A percentile compares a stretch with the other conserved stretches of the same genome.
Evolutionary conservation across 352 stramenopile genomes (phyloP).

Genomic region (Phytopythium aichiense): DNA sequence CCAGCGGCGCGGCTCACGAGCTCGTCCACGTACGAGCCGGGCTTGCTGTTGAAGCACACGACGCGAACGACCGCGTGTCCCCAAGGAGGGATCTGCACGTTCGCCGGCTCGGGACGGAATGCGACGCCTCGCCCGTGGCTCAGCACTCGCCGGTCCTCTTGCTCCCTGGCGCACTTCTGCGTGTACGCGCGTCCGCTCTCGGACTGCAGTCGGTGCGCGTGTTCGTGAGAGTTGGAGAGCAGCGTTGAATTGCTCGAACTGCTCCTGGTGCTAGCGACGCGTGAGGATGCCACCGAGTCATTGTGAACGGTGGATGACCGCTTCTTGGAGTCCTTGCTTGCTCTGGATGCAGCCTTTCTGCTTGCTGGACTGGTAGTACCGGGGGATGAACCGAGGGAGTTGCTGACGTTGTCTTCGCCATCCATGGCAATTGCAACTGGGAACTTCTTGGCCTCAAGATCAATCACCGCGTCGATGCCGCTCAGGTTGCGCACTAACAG

Average conservation of each 20-base stretch:
- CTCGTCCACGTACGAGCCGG: slow-evolving; percentile 58
- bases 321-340: slow-evolving; percentile 7
- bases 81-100: slow-evolving; percentile 49
- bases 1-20: slow-evolving; percentile 50
- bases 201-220: slow-evolving; percentile 50
- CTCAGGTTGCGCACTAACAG: slow-evolving; percentile 77
- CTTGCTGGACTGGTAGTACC: neutral
- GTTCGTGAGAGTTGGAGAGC: slow-evolving; percentile 41
- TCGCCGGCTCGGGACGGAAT: slow-evolving; percentile 31
- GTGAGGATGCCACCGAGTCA: neutral
- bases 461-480: slow-evolving; percentile 58
- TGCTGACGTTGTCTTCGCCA: neutral
- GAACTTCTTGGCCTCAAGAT: slow-evolving; percentile 62
- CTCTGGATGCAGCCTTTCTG: neutral
- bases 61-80: slow-evolving; percentile 44
- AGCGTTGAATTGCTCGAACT: slow-evolving; percentile 18
- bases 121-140: slow-evolving; percentile 46
- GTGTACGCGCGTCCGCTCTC: slow-evolving; percentile 42
- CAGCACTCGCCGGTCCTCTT: slow-evolving; percentile 47
- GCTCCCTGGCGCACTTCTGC: slow-evolving; percentile 27
- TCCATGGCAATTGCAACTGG: slow-evolving; percentile 8
- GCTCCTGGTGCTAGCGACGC: neutral
- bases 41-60: slow-evolving; percentile 79
- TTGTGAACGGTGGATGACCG: neutral
- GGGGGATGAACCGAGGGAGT: neutral